Evolutionary conservation across 805 yeast genomes (phyloP), one percentile per base, ranked within the genome.

Genomic region (Kuraishia molischiana): DNA sequence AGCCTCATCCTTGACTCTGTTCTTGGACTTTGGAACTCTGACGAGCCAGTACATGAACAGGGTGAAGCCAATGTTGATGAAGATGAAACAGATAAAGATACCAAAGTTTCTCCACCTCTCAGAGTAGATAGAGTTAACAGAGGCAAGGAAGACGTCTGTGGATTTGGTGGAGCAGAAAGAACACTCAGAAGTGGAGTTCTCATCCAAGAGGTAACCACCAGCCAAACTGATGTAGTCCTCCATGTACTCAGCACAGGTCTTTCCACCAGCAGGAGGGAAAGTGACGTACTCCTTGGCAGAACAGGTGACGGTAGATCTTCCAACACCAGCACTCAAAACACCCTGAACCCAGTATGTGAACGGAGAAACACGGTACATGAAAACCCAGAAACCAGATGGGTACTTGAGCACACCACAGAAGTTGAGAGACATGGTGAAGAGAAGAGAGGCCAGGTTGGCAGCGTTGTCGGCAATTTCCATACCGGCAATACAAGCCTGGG

Each of bases 331-430:
- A 30, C 75, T 58, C 39, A 79, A 53, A 47, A 74, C 55, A 32
- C 75, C 78, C 15, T 66, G 61, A 38, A 82, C 62, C 61, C 79
- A 67, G 48, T 81, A 83, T 1, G 86, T 77, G 44, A 79, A 61
- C 14, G 92, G 90, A 19, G 80, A 74, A 15, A 66, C 70, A 53
- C 87, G 66, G 66, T 80, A 82, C 85, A 82, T 77, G 66, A 80
- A 82, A 32, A 70, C 63, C 87, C 89, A 75, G 66, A 84, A 84
- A n/a, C 85, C 76, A 15, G 63, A 52, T 32, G 76, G 71, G 19
- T 73, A 62, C 13, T 72, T 76, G 61, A 84, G 62, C 32, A 80
- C 85, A 68, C 95, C 95, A 68, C 86, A 80, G 73, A 83, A 81
- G 38, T 72, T 70, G 59, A 84, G 61, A 29, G 75, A 64, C 66